Evolutionary conservation across 1,284 basidiomycete species (phyloP), one percentile per base, ranked within the genome.

Genomic region (Hypsizygus ulmarius): DNA sequence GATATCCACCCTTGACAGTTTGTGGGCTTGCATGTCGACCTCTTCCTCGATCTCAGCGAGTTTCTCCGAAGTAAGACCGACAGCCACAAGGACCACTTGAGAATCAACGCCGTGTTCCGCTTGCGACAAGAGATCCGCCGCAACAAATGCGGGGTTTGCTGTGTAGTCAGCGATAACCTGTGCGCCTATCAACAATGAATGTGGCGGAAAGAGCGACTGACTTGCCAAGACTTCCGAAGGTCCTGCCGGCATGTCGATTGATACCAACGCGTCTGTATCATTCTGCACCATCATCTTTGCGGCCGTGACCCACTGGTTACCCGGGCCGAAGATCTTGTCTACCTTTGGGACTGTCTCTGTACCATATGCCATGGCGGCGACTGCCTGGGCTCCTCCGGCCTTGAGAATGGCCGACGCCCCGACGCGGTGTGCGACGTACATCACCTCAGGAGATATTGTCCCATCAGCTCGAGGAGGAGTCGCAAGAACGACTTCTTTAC

Each of bases 281-380:
- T 97, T 97, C 69, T 97, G 95, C 15, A 98, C 94, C 53, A 97
- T 72, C 97, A 99, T 97, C 76, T 99, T 99, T 49, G 96, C 96
- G 1, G 97, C 97, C 0, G 96, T 99, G 19, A 99, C 97, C 89
- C 96, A 99, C 67, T 99, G 97, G 66, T 99, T 99, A 18, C 97
- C 97, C 2, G 97, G 97, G 14, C 97, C 97, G 61, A 97, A 97
- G 59, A 99, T 96, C 72, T 97, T 99, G 77, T 99, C 97, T 12
- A 99, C 97, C 72, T 99, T 99, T n/a, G 94, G 93, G 6, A 96
- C 93, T 2, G 87, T 87, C 63, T 88, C 77, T 3, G 97, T 99
- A 11, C 97, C 97, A 67, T 98, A 99, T 1, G 97, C 97, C 70
- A 99, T 78, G 0, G 94, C 96, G 11, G 93, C 93, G n/a, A 99